Evolutionary conservation across 345 rosid genomes (phyloP).

Genomic region (Noccaea bulbosa): DNA sequence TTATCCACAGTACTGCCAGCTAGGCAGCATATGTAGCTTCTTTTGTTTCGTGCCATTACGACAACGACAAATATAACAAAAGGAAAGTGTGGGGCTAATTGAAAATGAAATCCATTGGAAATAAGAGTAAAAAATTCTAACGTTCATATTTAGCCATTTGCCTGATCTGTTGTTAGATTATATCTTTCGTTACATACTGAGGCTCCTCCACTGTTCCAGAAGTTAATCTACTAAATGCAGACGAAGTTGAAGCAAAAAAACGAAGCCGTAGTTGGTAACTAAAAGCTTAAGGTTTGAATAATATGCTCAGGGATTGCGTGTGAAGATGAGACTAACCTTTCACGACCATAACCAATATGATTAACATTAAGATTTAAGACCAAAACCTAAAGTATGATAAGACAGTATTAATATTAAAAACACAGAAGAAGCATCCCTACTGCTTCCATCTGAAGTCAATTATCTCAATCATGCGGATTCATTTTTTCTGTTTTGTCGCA

Average conservation of each 20-base stretch:
- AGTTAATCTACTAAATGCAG: background rate
- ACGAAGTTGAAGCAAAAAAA: background rate
- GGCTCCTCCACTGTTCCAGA: background rate
- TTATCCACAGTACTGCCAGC: background rate
- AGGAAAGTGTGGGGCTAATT: background rate
- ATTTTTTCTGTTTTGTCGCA: conserved; percentile 25
- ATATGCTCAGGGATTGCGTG: conserved; percentile 36
- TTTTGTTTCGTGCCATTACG: conserved; percentile 30
- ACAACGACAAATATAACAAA: conserved; percentile 35
- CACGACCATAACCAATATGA: conserved; percentile 26
- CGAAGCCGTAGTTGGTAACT: conserved; percentile 31
- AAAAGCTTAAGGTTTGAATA: conserved; percentile 11
- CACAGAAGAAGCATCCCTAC: conserved; percentile 23
- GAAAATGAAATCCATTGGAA: background rate
- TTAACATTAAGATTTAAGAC: background rate
- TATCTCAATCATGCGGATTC: conserved; percentile 4
- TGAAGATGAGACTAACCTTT: conserved; percentile 34
- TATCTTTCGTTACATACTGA: background rate
- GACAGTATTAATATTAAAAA: background rate
- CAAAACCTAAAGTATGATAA: conserved; percentile 10
- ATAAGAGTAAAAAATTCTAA: background rate
- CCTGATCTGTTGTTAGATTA: background rate
- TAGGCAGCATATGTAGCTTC: conserved; percentile 18
- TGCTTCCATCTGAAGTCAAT: conserved; percentile 33
- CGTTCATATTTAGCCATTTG: conserved; percentile 11